A percentile compares a stretch with the other conserved stretches of the same genome.
Evolutionary conservation across 768 basidiomycete genomes (phyloP).

Genomic region (Clitopilus passeckerianus): DNA sequence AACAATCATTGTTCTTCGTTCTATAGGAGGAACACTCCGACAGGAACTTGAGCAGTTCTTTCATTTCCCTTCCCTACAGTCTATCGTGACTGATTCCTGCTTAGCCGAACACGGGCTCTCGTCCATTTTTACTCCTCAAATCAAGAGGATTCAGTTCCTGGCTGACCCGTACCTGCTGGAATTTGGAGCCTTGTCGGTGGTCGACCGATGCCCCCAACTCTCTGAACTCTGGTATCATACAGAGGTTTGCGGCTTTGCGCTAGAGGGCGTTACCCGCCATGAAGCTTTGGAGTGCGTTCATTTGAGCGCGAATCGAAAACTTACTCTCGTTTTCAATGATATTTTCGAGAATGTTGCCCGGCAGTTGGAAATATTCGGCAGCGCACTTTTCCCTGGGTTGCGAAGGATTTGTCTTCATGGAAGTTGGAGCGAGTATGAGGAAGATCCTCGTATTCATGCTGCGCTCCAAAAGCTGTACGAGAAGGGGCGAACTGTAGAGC

Average conservation of each 20-base stretch:
- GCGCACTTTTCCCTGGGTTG: neutral
- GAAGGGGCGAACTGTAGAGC: neutral
- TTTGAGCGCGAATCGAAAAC: neutral
- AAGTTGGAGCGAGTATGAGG: neutral
- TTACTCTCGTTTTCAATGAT: neutral
- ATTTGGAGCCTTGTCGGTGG: neutral
- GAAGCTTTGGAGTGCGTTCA: neutral
- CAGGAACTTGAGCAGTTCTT: neutral
- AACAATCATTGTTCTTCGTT: neutral
- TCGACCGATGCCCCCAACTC: neutral
- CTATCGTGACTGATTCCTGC: neutral
- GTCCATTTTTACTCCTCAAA: neutral
- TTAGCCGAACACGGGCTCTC: neutral
- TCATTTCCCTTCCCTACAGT: neutral
- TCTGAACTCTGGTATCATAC: neutral
- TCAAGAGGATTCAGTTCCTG: neutral
- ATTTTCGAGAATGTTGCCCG: neutral
- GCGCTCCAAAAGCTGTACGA: neutral
- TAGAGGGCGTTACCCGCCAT: neutral
- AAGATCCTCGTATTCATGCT: neutral
- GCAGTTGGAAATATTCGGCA: neutral
- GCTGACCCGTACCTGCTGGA: neutral
- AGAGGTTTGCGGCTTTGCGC: neutral
- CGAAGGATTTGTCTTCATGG: neutral
- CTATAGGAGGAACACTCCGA: neutral